phyloP scores from a whole-genome alignment of 495 filamentous ascomycete genomes.

The Penicillium steckii region DNA sequence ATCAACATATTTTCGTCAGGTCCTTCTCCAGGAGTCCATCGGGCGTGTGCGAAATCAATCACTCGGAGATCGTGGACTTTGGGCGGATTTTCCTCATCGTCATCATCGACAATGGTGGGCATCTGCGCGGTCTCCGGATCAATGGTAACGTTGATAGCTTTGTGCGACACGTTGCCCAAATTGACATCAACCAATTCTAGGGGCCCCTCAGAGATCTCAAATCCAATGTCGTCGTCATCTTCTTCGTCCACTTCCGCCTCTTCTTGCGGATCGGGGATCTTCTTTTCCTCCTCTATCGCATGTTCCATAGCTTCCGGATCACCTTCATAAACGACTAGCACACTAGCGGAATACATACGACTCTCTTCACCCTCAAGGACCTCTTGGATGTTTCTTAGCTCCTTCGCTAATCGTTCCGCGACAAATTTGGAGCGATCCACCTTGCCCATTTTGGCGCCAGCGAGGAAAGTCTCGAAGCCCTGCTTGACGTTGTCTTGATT shows the following conservation, averaged over 20 bases:
- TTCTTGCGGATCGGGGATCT: slow-evolving; percentile 28
- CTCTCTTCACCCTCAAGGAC: slow-evolving; percentile 75
- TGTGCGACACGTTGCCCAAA: slow-evolving; percentile 27
- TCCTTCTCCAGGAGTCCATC: slow-evolving; percentile 80
- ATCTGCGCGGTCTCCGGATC: slow-evolving; percentile 32
- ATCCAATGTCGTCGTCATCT: slow-evolving; percentile 56
- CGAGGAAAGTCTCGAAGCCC: slow-evolving; percentile 75
- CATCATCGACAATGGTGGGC: slow-evolving; percentile 55
- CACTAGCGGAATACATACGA: slow-evolving; percentile 89
- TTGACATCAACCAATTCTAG: slow-evolving; percentile 36
- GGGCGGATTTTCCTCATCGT: slow-evolving; percentile 65
- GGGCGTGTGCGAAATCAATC: slow-evolving; percentile 96
- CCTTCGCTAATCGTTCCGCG: slow-evolving; percentile 60
- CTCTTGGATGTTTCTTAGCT: slow-evolving; percentile 62
- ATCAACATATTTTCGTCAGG: slow-evolving; percentile 81
- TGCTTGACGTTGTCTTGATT: slow-evolving; percentile 66
- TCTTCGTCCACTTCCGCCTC: slow-evolving; percentile 38
- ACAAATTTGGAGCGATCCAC: slow-evolving; percentile 54
- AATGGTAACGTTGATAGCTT: slow-evolving; percentile 42
- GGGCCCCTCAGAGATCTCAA: slow-evolving; percentile 45
- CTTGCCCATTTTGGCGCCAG: slow-evolving; percentile 55
- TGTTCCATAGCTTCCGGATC: slow-evolving; percentile 66
- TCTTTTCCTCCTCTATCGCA: slow-evolving; percentile 63
- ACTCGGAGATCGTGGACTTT: slow-evolving; percentile 80
- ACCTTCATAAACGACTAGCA: slow-evolving; percentile 92